Percentiles rank a stretch among this genome's conserved stretches.
These are phyloP conservation scores for Ceratocystis harringtonii DNA, from an alignment of 2,329 filamentous ascomycete genomes.

Conservation along the genomic window DNA sequence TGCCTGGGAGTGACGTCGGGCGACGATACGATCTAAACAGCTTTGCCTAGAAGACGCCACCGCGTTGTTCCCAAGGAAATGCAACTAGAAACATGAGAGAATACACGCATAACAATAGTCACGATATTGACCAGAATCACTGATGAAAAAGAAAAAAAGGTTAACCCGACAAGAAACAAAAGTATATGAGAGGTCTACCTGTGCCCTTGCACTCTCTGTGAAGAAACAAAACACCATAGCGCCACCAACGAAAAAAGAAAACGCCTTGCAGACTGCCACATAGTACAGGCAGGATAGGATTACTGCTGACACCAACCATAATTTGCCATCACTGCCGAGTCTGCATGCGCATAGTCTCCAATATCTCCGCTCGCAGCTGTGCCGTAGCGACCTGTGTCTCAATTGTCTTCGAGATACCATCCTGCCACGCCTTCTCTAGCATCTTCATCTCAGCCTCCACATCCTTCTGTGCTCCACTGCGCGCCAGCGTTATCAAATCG, in stretches of 20 bases:
- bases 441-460: conserved; percentile 57
- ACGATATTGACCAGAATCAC: no score
- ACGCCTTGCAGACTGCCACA: background rate
- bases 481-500: conserved; percentile 55
- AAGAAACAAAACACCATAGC: background rate
- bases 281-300: background rate
- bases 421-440: conserved; percentile 66
- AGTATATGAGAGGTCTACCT: background rate
- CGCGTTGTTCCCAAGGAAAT: no score
- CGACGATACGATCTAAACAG: no score
- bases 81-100: no score
- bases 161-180: background rate
- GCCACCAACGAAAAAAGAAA: background rate
- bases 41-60: no score
- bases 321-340: background rate
- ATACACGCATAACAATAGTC: no score
- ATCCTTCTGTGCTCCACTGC: conserved; percentile 55
- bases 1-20: no score
- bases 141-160: no score
- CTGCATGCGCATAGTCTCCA: conserved; percentile 41
- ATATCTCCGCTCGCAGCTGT: conserved; percentile 48
- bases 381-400: conserved; percentile 81
- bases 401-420: conserved; percentile 60
- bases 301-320: background rate
- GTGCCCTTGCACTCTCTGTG: background rate